A percentile compares a stretch with the other conserved stretches of the same genome.
phyloP scores from a whole-genome alignment of 106 monocot species.

The Acorus gramineus region DNA sequence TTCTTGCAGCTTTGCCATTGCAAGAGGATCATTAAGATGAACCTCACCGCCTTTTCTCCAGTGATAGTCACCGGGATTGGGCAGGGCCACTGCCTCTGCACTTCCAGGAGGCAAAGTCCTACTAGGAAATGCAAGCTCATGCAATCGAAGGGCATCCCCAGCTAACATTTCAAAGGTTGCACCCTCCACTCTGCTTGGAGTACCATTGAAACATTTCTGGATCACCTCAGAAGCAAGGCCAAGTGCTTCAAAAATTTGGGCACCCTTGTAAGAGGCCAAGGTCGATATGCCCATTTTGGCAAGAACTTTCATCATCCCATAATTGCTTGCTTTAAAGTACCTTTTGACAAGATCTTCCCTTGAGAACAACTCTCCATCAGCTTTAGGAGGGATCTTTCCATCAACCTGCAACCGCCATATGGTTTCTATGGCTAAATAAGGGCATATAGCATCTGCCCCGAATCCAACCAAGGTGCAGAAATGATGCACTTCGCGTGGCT shows the following conservation, averaged over 20 bases:
- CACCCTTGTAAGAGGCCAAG: conserved; percentile 97
- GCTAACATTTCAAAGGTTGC: conserved; percentile 97
- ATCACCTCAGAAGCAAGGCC: conserved; percentile 91
- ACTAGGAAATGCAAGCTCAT: conserved; percentile 82
- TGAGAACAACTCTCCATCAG: conserved; percentile 45
- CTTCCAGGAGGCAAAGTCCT: conserved; percentile 69
- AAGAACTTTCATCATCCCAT: conserved; percentile 99
- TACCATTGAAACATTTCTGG: conserved; percentile 83
- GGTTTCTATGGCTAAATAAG: conserved; percentile 85
- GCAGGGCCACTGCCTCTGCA: conserved; percentile 72
- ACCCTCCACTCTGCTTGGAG: conserved; percentile 94
- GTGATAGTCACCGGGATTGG: conserved; percentile 96
- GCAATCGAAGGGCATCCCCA: conserved; percentile 68
- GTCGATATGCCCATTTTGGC: conserved; percentile 99
- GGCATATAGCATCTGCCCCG: conserved; percentile 97
- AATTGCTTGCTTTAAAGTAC: conserved; percentile 86
- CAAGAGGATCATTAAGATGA: conserved; percentile 98
- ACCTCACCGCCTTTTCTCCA: conserved; percentile 98
- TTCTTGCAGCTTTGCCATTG: conserved; percentile 95
- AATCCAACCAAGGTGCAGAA: conserved; percentile 97
- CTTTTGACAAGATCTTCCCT: conserved; percentile 66
- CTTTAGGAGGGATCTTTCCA: conserved; percentile 83
- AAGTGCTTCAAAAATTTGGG: conserved; percentile 98
- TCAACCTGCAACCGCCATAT: conserved; percentile 90
- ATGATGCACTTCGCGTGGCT: conserved; percentile 98